Conservation (phyloP, 2,329 filamentous ascomycete genomes). For the Penicillium olsonii region DNA sequence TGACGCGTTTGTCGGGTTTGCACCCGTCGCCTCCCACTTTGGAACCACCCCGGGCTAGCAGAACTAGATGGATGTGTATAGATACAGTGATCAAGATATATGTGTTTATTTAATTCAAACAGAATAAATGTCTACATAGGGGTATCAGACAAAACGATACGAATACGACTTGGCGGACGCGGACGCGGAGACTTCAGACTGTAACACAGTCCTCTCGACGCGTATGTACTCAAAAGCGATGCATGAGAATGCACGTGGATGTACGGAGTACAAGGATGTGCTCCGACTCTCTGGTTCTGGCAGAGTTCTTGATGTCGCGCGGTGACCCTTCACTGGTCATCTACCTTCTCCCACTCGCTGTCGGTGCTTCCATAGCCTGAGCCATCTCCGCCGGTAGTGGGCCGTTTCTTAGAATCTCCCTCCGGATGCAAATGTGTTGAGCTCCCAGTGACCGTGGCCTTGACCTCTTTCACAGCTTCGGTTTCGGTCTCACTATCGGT, state of each 20-base stretch:
- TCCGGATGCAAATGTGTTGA: conserved; percentile 32
- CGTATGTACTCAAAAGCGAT: background rate
- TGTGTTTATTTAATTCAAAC: no score
- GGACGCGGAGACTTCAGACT: background rate
- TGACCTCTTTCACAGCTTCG: conserved; percentile 24
- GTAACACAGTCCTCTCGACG: background rate
- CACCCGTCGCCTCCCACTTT: background rate
- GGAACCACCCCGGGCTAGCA: no score
- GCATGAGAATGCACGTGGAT: background rate
- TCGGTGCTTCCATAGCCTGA: conserved; percentile 74
- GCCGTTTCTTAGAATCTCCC: conserved; percentile 47
- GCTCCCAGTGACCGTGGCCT: conserved; percentile 17
- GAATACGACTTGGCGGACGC: background rate
- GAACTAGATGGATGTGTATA: no score
- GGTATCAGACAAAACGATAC: conserved; percentile 2
- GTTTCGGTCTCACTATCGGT: conserved; percentile 50
- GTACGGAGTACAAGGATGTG: no score
- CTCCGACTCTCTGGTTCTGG: no score
- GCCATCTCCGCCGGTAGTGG: conserved; percentile 49
- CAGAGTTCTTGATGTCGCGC: background rate
- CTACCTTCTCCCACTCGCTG: conserved; percentile 97
- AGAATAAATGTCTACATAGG: background rate
- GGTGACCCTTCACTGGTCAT: conserved; percentile 35
- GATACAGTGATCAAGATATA: no score
- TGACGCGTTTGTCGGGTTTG: background rate